phyloP scores from a whole-genome alignment of 805 yeast genomes.

The Barnettozyma pratensis region DNA sequence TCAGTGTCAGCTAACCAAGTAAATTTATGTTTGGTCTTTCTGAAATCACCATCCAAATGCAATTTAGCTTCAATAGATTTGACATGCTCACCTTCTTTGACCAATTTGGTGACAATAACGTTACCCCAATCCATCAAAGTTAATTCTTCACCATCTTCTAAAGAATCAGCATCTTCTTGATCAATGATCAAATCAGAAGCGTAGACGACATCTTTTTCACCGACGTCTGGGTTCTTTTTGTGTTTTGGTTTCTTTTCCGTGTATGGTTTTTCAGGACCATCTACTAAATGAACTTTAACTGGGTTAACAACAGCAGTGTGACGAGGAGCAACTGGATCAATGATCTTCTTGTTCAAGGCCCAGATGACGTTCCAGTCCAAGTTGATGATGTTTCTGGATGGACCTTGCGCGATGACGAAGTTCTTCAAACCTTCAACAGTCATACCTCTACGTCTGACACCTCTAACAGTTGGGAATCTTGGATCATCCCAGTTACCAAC shows the following conservation, averaged over 20 bases:
- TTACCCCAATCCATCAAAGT: slow-evolving; percentile 99
- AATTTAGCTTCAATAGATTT: slow-evolving; percentile 68
- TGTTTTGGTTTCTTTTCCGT: slow-evolving; percentile 83
- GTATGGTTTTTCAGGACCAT: slow-evolving; percentile 60
- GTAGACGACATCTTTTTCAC: slow-evolving; percentile 72
- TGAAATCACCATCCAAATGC: slow-evolving; percentile 94
- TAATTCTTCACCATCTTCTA: slow-evolving; percentile 81
- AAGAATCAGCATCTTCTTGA: slow-evolving; percentile 76
- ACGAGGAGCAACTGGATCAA: slow-evolving; percentile 97
- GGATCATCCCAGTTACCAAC: slow-evolving; percentile 99
- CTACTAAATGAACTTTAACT: slow-evolving; percentile 61
- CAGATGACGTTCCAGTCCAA: slow-evolving; percentile 97
- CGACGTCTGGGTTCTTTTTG: slow-evolving; percentile 87
- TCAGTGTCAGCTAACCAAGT: slow-evolving; percentile 90
- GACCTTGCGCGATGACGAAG: slow-evolving; percentile 94
- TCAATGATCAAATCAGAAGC: slow-evolving; percentile 66
- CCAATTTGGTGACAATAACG: slow-evolving; percentile 67
- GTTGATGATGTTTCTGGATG: slow-evolving; percentile 94
- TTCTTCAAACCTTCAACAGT: slow-evolving; percentile 94
- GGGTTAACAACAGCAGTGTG: slow-evolving; percentile 79
- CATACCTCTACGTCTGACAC: slow-evolving; percentile 99
- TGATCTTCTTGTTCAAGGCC: slow-evolving; percentile 95
- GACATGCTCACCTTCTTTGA: slow-evolving; percentile 54
- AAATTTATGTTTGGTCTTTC: slow-evolving; percentile 88
- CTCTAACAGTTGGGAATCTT: slow-evolving; percentile 98